These are phyloP conservation scores for Pouteria glomerata DNA, from an alignment of 148 eudicot species.

Conservation along the genomic window DNA sequence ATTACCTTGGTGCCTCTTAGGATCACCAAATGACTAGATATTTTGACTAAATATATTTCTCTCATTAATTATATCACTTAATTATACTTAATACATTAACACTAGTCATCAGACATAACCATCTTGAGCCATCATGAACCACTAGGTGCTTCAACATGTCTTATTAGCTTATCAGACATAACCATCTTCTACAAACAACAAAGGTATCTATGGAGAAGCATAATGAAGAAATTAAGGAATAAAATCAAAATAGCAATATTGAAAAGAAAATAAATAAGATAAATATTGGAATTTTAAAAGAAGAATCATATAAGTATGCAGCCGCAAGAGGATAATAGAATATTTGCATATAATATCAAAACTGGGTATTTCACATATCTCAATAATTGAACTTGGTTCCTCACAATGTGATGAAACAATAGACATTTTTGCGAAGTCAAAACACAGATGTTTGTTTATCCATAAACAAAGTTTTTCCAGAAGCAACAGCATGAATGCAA, in stretches of 20 bases:
- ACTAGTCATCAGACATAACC: no score
- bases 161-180: no score
- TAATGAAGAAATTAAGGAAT: background rate
- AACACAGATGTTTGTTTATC: background rate
- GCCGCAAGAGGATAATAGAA: background rate
- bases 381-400: background rate
- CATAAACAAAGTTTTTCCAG: background rate
- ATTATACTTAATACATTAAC: no score
- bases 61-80: no score
- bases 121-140: no score
- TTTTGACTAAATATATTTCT: no score
- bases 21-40: no score
- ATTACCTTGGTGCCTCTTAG: no score
- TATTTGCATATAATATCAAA: background rate
- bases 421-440: background rate
- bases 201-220: background rate
- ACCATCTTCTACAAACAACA: background rate
- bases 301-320: background rate
- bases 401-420: background rate
- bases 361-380: background rate
- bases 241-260: background rate
- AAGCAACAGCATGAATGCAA: background rate
- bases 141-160: no score
- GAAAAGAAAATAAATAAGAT: background rate
- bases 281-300: background rate